Base-by-base conservation (phyloP, 805 yeast genomes). In the Suhomyces pyralidae region DNA sequence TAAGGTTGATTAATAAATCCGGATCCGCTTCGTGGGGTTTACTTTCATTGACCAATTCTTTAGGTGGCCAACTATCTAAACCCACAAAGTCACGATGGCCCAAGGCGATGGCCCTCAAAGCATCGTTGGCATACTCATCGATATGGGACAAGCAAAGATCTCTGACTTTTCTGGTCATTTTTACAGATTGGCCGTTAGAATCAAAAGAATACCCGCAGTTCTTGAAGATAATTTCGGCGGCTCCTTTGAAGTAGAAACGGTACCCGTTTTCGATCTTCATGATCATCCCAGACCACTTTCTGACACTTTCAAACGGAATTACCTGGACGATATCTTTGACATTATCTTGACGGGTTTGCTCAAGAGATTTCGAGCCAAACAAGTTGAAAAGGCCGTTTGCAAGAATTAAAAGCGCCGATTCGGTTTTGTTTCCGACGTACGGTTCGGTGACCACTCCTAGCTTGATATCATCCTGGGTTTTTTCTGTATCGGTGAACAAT, bases 361-460 rank as follows among this genome's bases (percentile, higher is more conserved):
- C 83, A 43, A 92, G 74, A 9, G 72, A 56, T 25, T 68, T 71
- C 17, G 71, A 59, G 15, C 72, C 64, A 38, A 75, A 73, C 54
- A 81, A 66, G 24, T 78, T 78, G 55, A 90, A 76, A 45, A 79
- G 75, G 45, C 79, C 76, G 42, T 79, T 76, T 1, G 94, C 93
- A 55, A 90, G 73, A 12, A 83, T 74, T 40, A 94, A 76, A 52
- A 94, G 69, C 0, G 99, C 97, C 32, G 92, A 84, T 69, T 94
- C 99, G 3, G 99, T 96, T 68, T 94, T 94, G 53, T 96, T 89
- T 6, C 99, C 99, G 47, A 91, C 74, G 62, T 81, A 91, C 2
- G 85, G 84, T 56, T 88, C 94, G 48, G 71, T 59, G 9, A 62
- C 61, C 20, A 46, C 55, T 10, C 58, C 62, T 54, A 53, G 57